Base-by-base conservation (phyloP, 129 eudicot genomes). In the Artemisia argyi region DNA sequence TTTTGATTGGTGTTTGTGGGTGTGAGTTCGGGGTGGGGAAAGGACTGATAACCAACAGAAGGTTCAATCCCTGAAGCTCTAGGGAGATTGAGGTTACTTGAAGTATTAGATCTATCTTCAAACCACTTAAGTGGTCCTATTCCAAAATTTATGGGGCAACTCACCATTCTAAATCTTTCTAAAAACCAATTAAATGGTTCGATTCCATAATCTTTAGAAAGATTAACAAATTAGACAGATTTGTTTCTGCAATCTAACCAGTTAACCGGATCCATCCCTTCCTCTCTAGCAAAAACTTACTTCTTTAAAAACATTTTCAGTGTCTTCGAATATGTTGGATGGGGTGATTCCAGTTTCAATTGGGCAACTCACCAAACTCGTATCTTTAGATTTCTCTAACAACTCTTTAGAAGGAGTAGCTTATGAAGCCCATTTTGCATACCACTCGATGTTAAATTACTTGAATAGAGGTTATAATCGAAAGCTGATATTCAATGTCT, bases 351-450 rank as follows among this genome's bases (percentile, higher is more conserved):
- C 80, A 14, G 2, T 16, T 14, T 15, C 32, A 19, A 2, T 76
- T 22, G 80, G 77, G 50, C 59, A 70, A 28, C 68, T 78, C 49
- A 7, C 76, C 5, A n/a, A 63, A 11, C 76, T 78, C 2, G 11
- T 20, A 0, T 12, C 4, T 11, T 17, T 78, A 62, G 76, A 75
- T 65, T 28, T 76, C 7, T 62, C 69, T 3, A 48, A 26, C 14
- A 79, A 78, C 35, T 57, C 76, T 19, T 59, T 82, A 13, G 50
- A 52, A 58, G 86, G 83, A 5, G 24, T 66, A 14, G 28, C 78
- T 30, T 78, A 56, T 2, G 76, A 77, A 71, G 68, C 66, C 44
- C 70, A 61, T 12, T 82, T 79, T 47, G 70, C 49, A 1, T 28
- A 73, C 12, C 74, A 73, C 20, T 20, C 62, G 2, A 20, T 53